Percentiles rank a stretch among this genome's conserved stretches.
Evolutionary conservation across 2,329 filamentous ascomycete genomes (phyloP).

Genomic region (Dactylellina leptospora): DNA sequence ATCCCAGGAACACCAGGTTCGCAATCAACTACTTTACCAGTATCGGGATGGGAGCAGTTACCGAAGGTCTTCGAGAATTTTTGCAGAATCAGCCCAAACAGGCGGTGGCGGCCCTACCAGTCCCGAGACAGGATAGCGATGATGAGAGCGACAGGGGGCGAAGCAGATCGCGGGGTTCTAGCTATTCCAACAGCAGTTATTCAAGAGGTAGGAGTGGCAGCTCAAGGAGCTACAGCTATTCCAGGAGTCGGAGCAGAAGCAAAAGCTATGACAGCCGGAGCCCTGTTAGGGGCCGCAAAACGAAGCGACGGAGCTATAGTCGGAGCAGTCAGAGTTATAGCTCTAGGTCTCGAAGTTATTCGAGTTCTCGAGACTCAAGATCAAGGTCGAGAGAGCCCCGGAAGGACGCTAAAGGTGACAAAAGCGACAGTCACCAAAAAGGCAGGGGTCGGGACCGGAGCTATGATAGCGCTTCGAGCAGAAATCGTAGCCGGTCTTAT

Average conservation of each 20-base stretch:
- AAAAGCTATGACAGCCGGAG: slow-evolving; percentile 54
- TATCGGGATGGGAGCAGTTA: slow-evolving; percentile 93
- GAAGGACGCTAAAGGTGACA: slow-evolving; percentile 22
- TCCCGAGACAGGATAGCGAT: slow-evolving; percentile 41
- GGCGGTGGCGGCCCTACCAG: slow-evolving; percentile 60
- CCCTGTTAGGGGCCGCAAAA: slow-evolving; percentile 64
- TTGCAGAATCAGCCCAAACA: slow-evolving; percentile 91
- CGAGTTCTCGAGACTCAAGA: slow-evolving; percentile 62
- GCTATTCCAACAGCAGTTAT: slow-evolving; percentile 34
- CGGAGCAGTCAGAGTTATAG: slow-evolving; percentile 28
- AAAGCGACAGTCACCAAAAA: slow-evolving; percentile 56
- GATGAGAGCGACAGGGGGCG: slow-evolving; percentile 39
- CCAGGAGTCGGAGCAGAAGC: slow-evolving; percentile 54
- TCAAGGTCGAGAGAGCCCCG: slow-evolving; percentile 43
- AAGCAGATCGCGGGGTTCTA: slow-evolving; percentile 45
- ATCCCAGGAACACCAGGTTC: slow-evolving; percentile 89
- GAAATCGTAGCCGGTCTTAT: slow-evolving; percentile 57
- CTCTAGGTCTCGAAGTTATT: slow-evolving; percentile 65
- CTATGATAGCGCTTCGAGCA: slow-evolving; percentile 58
- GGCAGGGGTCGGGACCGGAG: slow-evolving; percentile 60
- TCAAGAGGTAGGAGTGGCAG: slow-evolving; percentile 41
- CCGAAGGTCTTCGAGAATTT: slow-evolving; percentile 91
- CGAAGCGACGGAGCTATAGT: slow-evolving; percentile 35
- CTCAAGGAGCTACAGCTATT: slow-evolving; percentile 52
- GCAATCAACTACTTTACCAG: slow-evolving; percentile 99